These are phyloP conservation scores for Microdochium nivale DNA, from an alignment of 2,329 filamentous ascomycete species.

Conservation along the genomic window DNA sequence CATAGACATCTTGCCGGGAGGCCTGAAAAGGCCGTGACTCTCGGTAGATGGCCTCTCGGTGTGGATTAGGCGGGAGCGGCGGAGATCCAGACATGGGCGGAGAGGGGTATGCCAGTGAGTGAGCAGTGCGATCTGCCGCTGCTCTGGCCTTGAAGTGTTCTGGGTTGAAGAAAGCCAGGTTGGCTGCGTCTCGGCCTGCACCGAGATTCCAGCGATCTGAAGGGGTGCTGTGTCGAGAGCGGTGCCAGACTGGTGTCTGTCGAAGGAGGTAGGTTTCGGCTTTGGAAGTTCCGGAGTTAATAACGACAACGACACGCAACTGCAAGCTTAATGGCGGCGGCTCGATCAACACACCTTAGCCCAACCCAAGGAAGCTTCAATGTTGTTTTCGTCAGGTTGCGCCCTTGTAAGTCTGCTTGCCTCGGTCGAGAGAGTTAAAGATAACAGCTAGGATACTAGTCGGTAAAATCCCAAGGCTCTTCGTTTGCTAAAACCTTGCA, in stretches of 20 bases:
- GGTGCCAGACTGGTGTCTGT: not conserved
- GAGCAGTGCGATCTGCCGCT: constrained; percentile 44
- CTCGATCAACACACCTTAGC: too few species aligned
- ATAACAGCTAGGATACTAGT: too few species aligned
- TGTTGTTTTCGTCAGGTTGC: too few species aligned
- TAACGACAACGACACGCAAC: too few species aligned
- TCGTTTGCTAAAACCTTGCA: too few species aligned
- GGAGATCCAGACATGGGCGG: constrained; percentile 68
- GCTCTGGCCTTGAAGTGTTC: constrained; percentile 47
- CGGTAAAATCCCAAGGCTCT: too few species aligned
- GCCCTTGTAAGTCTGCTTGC: too few species aligned
- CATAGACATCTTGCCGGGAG: constrained; percentile 42
- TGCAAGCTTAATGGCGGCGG: too few species aligned
- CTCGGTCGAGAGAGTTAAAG: too few species aligned
- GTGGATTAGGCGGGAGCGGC: constrained; percentile 48
- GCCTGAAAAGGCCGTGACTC: constrained; percentile 38
- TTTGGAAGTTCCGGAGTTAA: too few species aligned
- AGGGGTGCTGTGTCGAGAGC: not conserved
- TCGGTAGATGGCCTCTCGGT: constrained; percentile 48
- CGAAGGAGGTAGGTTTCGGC: too few species aligned
- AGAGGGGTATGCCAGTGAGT: constrained; percentile 57
- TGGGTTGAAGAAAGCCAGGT: constrained; percentile 45
- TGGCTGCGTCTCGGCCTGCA: constrained; percentile 48
- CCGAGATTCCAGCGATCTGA: constrained; percentile 37
- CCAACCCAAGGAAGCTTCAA: too few species aligned